Evolutionary conservation across 2,329 filamentous ascomycete species (phyloP), one percentile per base, ranked within the genome.

Genomic region (Cercospora sojina): DNA sequence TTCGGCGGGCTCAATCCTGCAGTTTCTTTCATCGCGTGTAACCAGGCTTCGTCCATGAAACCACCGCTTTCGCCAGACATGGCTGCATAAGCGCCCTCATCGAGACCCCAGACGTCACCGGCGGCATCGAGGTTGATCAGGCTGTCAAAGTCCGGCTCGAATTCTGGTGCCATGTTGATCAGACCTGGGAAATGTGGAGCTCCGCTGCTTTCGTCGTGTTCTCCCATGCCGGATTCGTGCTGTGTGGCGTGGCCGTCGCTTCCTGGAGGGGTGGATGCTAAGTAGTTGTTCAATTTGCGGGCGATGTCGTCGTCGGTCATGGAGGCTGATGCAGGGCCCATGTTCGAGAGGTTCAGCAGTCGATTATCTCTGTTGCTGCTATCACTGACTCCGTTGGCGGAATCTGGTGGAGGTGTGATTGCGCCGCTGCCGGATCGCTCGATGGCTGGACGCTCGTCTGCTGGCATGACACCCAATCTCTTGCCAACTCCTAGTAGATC

Each of bases 261-360:
- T 31, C 81, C 79, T 2, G 82, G 82, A 3, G 82, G 82, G 1
- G 82, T 83, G 41, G 80, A 81, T 10, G 82, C 82, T n/a, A 84
- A 79, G 77, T 82, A 84, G 1, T 79, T 80, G 73, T 82, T 81
- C 25, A 84, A 76, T 32, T 80, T 78, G 27, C 78, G 77, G 4
- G 81, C 81, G 23, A 84, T 80, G 67, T 83, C 82, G 67, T 80
- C 80, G 70, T 84, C 82, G 3, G 80, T 79, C 25, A 67, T 67
- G 16, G 49, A 51, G 75, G 47, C 31, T 13, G 53, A 29, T 16
- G 38, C 27, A n/a, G 29, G 10, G n/a, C 31, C 53, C 23, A 20
- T 51, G 29, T 64, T 58, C 3, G 43, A 27, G 16, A 63, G 35
- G 5, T 55, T 38, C 29, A 61, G 32, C 8, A 8, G 47, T 5